These are phyloP conservation scores for Exserohilum turcica DNA, from an alignment of 2,329 filamentous ascomycete genomes.

Conservation along the genomic window DNA sequence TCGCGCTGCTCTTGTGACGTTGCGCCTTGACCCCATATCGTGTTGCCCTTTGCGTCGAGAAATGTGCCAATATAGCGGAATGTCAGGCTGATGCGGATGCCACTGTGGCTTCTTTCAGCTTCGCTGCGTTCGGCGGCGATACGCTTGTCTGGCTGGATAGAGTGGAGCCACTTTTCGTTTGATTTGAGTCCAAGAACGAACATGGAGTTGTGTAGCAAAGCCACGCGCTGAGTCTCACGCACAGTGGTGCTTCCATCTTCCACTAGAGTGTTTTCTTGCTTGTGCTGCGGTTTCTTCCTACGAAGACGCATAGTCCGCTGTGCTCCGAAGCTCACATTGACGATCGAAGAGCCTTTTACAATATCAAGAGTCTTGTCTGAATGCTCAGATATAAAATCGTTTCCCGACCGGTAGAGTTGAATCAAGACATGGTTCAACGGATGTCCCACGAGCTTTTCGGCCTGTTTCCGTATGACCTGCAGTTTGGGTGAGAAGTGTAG, in stretches of 20 bases:
- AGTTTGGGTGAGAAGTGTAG: slow-evolving; percentile 77
- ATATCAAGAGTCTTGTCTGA: slow-evolving; percentile 97
- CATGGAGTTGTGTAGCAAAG: slow-evolving; percentile 85
- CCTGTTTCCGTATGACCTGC: slow-evolving; percentile 66
- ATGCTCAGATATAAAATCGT: slow-evolving; percentile 94
- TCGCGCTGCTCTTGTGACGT: slow-evolving; percentile 65
- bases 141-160: slow-evolving; percentile 88
- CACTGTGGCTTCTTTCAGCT: slow-evolving; percentile 72
- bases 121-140: slow-evolving; percentile 67
- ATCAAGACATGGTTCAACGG: slow-evolving; percentile 89
- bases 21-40: slow-evolving; percentile 93
- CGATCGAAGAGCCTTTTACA: slow-evolving; percentile 76
- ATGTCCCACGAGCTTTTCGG: slow-evolving; percentile 77
- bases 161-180: slow-evolving; percentile 87
- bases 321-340: slow-evolving; percentile 92
- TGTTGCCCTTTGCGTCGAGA: slow-evolving; percentile 64
- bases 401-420: slow-evolving; percentile 86
- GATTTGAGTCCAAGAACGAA: slow-evolving; percentile 80
- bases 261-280: slow-evolving; percentile 12
- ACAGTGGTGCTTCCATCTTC: slow-evolving; percentile 47
- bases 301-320: slow-evolving; percentile 88
- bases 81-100: slow-evolving; percentile 86
- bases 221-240: slow-evolving; percentile 66
- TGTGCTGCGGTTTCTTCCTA: slow-evolving; percentile 66
- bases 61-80: slow-evolving; percentile 91